Base-by-base conservation (phyloP, 768 basidiomycete genomes). In the Termitomyces eurrhizus region DNA sequence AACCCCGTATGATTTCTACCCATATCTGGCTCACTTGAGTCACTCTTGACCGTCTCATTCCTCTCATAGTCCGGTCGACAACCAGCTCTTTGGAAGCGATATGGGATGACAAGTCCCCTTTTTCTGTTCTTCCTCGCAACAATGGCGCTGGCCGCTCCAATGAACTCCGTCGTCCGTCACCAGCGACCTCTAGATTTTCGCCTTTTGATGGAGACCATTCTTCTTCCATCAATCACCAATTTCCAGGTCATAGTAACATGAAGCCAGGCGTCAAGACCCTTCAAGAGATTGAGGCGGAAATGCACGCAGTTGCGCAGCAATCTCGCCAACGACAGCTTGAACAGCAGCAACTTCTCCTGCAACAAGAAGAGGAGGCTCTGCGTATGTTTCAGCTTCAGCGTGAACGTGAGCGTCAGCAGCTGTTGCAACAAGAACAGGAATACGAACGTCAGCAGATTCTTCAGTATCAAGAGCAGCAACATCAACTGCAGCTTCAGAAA, bases 201-300 rank as follows among this genome's bases (percentile, higher is more conserved):
- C 74, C 75, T 11, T 77, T 77, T 56, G 66, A 71, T 32, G 58
- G 61, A 55, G 62, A 64, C 14, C 65, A 64, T 32, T 59, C 71
- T 7, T 61, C 72, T 39, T 54, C 60, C 16, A 57, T 68, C 36
- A 53, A 61, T 54, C 80, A 78, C 21, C 76, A 73, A 59, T 62
- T 69, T 7, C 66, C 69, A 57, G 69, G 75, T 16, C 77, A 73
- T 60, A 74, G 70, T 50, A 32, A 65, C 36, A 66, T 64, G 56
- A 77, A 77, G 45, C 68, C 67, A 6, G 78, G 79, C 39, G 77
- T 80, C 11, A 84, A 85, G 21, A 92, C 90, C 0, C 69, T 93
- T 32, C 86, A 90, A 64, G 92, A 94, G 64, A 87, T 94, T 60
- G 92, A 94, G 67, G 83, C 86, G 3, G 92, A 94, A 72, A 91